These are phyloP conservation scores for Kazachstania taianensis DNA, from an alignment of 805 yeast species.

Conservation along the genomic window DNA sequence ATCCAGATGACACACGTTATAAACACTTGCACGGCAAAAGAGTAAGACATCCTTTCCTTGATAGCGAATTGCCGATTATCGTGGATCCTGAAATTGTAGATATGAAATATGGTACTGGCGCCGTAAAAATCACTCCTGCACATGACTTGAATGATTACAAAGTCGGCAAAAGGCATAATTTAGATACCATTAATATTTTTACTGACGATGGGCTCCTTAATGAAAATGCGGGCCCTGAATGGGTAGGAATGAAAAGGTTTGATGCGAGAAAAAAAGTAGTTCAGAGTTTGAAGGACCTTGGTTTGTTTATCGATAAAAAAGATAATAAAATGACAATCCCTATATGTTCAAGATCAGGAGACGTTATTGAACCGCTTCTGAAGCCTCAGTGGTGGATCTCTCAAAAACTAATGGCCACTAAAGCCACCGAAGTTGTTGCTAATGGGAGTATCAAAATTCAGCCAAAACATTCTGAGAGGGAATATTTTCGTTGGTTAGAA, in stretches of 20 bases:
- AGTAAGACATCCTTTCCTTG: slow-evolving; percentile 80
- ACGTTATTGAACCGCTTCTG: slow-evolving; percentile 85
- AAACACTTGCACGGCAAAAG: slow-evolving; percentile 87
- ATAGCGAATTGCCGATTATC: slow-evolving; percentile 73
- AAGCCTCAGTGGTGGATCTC: slow-evolving; percentile 99
- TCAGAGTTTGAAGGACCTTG: slow-evolving; percentile 60
- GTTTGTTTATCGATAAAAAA: slow-evolving; percentile 65
- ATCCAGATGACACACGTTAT: slow-evolving; percentile 87
- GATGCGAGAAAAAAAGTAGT: slow-evolving; percentile 83
- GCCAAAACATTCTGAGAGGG: slow-evolving; percentile 81
- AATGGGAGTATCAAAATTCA: slow-evolving; percentile 66
- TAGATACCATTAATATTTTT: slow-evolving; percentile 77
- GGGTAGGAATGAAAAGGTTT: slow-evolving; percentile 82
- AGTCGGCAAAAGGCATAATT: slow-evolving; percentile 83
- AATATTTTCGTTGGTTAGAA: slow-evolving; percentile 88
- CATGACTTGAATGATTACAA: slow-evolving; percentile 93
- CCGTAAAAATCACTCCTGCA: slow-evolving; percentile 96
- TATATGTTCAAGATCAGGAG: slow-evolving; percentile 89
- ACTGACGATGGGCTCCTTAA: slow-evolving; percentile 88
- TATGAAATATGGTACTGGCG: slow-evolving; percentile 99
- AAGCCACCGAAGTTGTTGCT: slow-evolving; percentile 74
- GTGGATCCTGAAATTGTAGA: slow-evolving; percentile 89
- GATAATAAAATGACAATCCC: slow-evolving; percentile 97
- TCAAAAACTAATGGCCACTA: slow-evolving; percentile 77
- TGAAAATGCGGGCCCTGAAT: slow-evolving; percentile 75